Evolutionary conservation across 352 stramenopile genomes (phyloP), one percentile per base, ranked within the genome.

Genomic region (Pythium rishiriense): DNA sequence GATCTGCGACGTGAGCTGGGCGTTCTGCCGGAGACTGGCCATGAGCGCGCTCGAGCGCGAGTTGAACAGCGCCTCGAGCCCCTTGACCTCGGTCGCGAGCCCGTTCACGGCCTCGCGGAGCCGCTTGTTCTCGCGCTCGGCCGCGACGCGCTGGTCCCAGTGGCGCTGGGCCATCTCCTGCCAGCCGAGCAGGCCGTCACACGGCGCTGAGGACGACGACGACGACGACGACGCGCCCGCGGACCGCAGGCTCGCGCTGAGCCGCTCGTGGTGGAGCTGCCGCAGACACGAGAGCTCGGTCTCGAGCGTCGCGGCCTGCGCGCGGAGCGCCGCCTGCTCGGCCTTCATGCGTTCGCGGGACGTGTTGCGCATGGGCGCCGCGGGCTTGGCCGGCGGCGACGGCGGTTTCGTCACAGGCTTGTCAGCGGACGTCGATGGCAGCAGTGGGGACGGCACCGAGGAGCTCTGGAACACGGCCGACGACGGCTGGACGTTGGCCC

Each of bases 321-420:
- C 60, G 4, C 60, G 50, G 22, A 67, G 43, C 29, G 50, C 26
- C 12, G 60, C 60, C 25, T 67, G 60, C n/a, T 67, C 60, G 26
- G 60, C 60, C 60, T 67, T 67, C 60, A 67, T 67, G 24, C 60
- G 60, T 51, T 67, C 60, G 29, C 60, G 60, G 19, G 60, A 67
- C 12, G 60, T 67, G 39, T 67, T 67, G 25, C 60, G 50, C 60
- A 67, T 67, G 41, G 58, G 58, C 58, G 48, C 26, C 24, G 42
- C 7, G 11, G 26, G 43, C 58, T 65, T 65, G 24, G 58, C 37
- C 19, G 45, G 21, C 35, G 56, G 22, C 28, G 19, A n/a, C 5
- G 22, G 21, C 8, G 31, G 21, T n/a, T 31, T 12, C 26, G 50
- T 46, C 24, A 12, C 31, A 29, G 29, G 48, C 25, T 41, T 26